These are phyloP conservation scores for Silene uniflora DNA, from an alignment of 148 eudicot genomes.

Conservation along the genomic window DNA sequence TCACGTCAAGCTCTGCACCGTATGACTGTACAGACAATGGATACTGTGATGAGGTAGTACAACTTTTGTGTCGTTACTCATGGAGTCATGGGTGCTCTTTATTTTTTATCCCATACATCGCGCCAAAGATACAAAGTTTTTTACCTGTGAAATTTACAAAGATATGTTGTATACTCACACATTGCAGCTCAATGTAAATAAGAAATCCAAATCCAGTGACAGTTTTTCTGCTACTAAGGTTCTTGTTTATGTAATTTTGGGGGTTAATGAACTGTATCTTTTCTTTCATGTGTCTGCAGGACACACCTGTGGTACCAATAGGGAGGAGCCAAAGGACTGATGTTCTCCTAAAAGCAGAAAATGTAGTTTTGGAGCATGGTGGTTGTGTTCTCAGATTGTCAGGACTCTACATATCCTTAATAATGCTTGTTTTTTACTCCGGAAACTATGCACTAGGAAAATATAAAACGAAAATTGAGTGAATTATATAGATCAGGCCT, in stretches of 20 bases:
- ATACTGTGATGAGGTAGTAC: slow-evolving; percentile 65
- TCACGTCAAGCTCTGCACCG: slow-evolving; percentile 87
- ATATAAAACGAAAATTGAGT: too few species aligned
- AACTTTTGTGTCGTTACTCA: not conserved
- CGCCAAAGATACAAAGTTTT: too few species aligned
- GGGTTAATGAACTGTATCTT: not conserved
- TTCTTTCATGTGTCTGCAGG: slow-evolving; percentile 34
- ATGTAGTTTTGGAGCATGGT: slow-evolving; percentile 55
- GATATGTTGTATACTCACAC: too few species aligned
- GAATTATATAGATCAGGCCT: too few species aligned
- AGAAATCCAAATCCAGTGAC: too few species aligned
- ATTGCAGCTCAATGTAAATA: too few species aligned
- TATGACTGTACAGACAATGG: slow-evolving; percentile 84
- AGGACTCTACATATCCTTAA: slow-evolving; percentile 94
- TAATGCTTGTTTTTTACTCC: not conserved
- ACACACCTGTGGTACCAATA: slow-evolving; percentile 63
- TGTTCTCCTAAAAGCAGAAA: slow-evolving; percentile 70
- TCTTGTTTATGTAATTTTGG: not conserved
- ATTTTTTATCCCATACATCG: too few species aligned
- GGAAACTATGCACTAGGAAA: not conserved
- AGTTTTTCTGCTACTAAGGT: too few species aligned
- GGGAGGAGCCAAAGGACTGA: slow-evolving; percentile 84
- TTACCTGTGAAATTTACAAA: too few species aligned
- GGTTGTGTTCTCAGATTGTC: slow-evolving; percentile 83
- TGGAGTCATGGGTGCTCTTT: too few species aligned